Percentiles rank a stretch among this genome's conserved stretches.
These are phyloP conservation scores for Aspergillus hancockii DNA, from an alignment of 495 filamentous ascomycete genomes.

Conservation along the genomic window DNA sequence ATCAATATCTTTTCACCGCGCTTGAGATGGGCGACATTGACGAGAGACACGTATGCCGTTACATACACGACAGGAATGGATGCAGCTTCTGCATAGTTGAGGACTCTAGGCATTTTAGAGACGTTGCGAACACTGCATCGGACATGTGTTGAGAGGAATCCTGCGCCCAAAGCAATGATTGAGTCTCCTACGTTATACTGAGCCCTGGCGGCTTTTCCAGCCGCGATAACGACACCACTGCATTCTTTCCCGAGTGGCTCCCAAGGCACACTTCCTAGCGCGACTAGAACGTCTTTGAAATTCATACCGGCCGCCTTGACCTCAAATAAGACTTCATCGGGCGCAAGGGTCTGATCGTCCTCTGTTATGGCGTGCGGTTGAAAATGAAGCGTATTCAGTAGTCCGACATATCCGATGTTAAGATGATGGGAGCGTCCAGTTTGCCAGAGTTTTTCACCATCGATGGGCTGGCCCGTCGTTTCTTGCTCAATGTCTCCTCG, in stretches of 20 bases:
- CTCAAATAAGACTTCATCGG: conserved; percentile 31
- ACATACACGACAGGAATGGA: conserved; percentile 21
- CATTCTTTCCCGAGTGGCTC: conserved; percentile 34
- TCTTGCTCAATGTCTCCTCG: conserved; percentile 24
- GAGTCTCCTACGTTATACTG: conserved; percentile 53
- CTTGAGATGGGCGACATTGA: conserved; percentile 18
- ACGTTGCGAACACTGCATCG: conserved; percentile 26
- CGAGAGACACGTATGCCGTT: conserved; percentile 28
- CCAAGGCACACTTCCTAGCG: conserved; percentile 35
- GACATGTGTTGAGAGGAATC: conserved; percentile 30
- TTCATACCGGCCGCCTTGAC: conserved; percentile 36
- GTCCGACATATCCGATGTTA: conserved; percentile 22
- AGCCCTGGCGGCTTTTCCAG: conserved; percentile 44
- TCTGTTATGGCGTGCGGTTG: conserved; percentile 5
- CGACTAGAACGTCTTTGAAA: conserved; percentile 39
- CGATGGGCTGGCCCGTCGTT: conserved; percentile 22
- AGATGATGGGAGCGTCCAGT: conserved; percentile 28
- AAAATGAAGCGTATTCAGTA: conserved; percentile 37
- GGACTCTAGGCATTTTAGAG: conserved; percentile 41
- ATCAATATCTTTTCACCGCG: conserved; percentile 30
- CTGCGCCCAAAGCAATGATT: conserved; percentile 49
- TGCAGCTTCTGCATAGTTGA: conserved; percentile 55
- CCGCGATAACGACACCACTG: conserved; percentile 30
- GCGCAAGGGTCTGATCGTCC: conserved; percentile 25
- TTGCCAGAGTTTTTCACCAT: conserved; percentile 29